Evolutionary conservation across 164 flowering plant species (phyloP), one percentile per base, ranked within the genome.

Genomic region (Umbellularia californica): DNA sequence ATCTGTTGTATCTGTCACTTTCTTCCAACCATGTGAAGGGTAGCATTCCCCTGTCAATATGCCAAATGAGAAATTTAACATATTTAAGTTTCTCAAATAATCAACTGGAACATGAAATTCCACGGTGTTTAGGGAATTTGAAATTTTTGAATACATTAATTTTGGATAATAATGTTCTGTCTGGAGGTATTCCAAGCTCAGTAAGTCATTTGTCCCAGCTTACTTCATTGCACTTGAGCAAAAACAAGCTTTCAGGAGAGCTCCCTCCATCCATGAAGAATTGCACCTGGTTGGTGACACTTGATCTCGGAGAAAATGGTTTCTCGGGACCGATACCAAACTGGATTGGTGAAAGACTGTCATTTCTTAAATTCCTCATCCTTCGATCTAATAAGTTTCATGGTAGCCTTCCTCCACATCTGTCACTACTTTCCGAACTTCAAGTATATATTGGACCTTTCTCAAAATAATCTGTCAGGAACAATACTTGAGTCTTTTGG

Each of bases 381-480:
- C 23, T 72, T 1, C 69, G 60, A 65, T 72, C 41, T 3, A 72
- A 72, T 28, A 64, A 14, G 19, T 72, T 63, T 72, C 19, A 33
- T 4, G 69, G 69, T 22, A 25, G 3, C 12, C 25, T 72, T 47
- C 75, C 75, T 13, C 33, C 19, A 22, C 51, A 72, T 2, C 13
- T 72, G 1, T 64, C 75, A 64, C 4, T 17, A 33, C 68, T 65
- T 28, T 14, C 22, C 20, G 2, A 70, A 11, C 58, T 73, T 24
- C 75, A 73, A 13, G 25, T 73, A n/a, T n/a, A n/a, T n/a, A 3
- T 27, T 73, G 47, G 75, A 73, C 50, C 27, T 73, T 5, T 25
- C 75, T 9, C 50, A 27, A 17, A 66, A 73, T 52, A 50, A 13
- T 66, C 19, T 73, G 10, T 73, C 75, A 7, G 62, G 70, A 19